Conservation (phyloP, 345 rosid genomes). For the Syzygium oleosum region DNA sequence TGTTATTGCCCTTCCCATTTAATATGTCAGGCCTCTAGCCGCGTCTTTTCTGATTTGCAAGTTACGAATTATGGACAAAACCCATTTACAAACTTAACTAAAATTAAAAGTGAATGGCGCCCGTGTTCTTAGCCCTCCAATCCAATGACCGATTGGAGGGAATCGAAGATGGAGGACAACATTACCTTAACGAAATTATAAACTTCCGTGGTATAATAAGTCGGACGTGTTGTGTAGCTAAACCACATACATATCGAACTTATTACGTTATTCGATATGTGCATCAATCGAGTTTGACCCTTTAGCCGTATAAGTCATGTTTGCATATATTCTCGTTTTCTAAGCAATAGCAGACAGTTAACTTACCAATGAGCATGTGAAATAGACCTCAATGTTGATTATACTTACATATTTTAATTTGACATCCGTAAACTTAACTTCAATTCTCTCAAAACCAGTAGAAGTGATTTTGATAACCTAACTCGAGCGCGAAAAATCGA, state of each 20-base stretch:
- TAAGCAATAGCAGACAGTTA: not conserved
- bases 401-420: not conserved
- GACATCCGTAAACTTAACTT: not conserved
- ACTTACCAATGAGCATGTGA: not conserved
- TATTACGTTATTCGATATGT: not conserved
- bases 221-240: not conserved
- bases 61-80: not conserved
- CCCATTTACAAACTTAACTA: not conserved
- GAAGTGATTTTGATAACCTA: not conserved
- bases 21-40: not conserved
- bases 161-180: not conserved
- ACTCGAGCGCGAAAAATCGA: not conserved
- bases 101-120: not conserved
- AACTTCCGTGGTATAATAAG: not conserved
- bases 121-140: not conserved
- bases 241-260: not conserved
- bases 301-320: not conserved
- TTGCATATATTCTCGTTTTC: not conserved
- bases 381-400: not conserved
- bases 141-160: not conserved
- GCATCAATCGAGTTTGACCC: not conserved
- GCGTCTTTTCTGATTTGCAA: not conserved
- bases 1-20: not conserved
- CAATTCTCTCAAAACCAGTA: not conserved
- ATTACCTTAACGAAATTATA: not conserved